Evolutionary conservation across 1,284 basidiomycete species (phyloP), one percentile per base, ranked within the genome.

Genomic region (Stereum hirsutum): DNA sequence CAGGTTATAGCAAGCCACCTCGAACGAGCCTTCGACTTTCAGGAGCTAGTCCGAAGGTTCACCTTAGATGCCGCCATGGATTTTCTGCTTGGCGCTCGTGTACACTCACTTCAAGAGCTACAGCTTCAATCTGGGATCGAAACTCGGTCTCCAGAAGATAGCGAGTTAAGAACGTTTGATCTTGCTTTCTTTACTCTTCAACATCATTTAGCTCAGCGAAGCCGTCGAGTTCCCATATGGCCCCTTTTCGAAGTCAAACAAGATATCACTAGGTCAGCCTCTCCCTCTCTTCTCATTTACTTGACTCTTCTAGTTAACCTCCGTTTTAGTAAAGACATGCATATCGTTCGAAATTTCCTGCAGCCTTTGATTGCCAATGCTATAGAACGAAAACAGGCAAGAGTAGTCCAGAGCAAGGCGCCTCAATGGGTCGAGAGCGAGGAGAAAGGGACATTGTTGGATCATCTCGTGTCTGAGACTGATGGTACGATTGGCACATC

Each of bases 51-150:
- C n/a, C n/a, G n/a, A n/a, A n/a, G n/a, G n/a, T n/a, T n/a, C n/a
- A n/a, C n/a, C n/a, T n/a, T n/a, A n/a, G n/a, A n/a, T n/a, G n/a
- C n/a, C n/a, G n/a, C n/a, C n/a, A n/a, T n/a, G n/a, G 1, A 56
- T 78, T 6, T 74, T 79, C 48, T 70, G 78, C 45, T 73, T 74
- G 54, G 71, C 69, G 39, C 10, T n/a, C n/a, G 10, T n/a, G 28
- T 10, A 30, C 28, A 30, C 28, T 10, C n/a, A 30, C 28, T 30
- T 10, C n/a, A n/a, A 10, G 10, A 30, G n/a, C n/a, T n/a, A n/a
- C 28, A 30, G 10, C 10, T 30, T 10, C 28, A n/a, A 30, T 30
- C 10, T n/a, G n/a, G 10, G n/a, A 10, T 30, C n/a, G n/a, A 10
- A n/a, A n/a, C 10, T 10, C 10, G 28, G 10, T 30, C 28, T 10